Conservation (phyloP, 2,329 filamentous ascomycete species). For the Nannizzia gypsea region DNA sequence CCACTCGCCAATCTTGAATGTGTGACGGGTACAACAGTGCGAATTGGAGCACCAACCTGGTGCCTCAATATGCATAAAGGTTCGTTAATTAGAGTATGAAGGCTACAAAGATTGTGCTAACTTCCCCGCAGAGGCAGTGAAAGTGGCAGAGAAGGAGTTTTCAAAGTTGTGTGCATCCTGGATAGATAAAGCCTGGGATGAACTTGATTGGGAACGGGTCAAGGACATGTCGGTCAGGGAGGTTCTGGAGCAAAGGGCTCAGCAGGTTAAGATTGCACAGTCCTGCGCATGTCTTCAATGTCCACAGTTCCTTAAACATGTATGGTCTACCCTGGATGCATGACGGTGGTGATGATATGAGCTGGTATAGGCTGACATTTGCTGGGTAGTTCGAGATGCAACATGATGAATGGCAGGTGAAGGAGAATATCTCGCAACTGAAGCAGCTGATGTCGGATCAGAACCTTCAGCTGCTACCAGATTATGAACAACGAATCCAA, state of each 20-base stretch:
- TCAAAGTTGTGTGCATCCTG: conserved; percentile 59
- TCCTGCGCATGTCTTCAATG: conserved; percentile 57
- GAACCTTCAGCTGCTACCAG: conserved; percentile 85
- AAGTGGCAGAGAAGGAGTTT: conserved; percentile 57
- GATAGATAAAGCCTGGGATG: conserved; percentile 65
- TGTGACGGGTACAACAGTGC: conserved; percentile 57
- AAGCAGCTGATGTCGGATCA: conserved; percentile 88
- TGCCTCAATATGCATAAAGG: conserved; percentile 41
- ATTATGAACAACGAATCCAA: conserved; percentile 89
- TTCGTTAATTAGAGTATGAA: conserved; percentile 18
- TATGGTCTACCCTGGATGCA: conserved; percentile 38
- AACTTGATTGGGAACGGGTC: conserved; percentile 69
- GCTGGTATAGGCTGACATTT: conserved; percentile 1
- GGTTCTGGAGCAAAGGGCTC: conserved; percentile 58
- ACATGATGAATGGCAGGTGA: conserved; percentile 92
- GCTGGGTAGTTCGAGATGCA: conserved; percentile 70
- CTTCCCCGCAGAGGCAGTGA: conserved; percentile 35
- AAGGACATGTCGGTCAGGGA: conserved; percentile 74
- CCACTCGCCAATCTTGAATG: conserved; percentile 71
- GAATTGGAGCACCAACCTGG: conserved; percentile 39
- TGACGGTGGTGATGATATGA: neutral
- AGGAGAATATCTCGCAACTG: conserved; percentile 80
- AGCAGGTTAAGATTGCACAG: conserved; percentile 52
- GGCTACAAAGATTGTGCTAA: conserved; percentile 12
- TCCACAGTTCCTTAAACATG: conserved; percentile 73